Evolutionary conservation across 768 basidiomycete genomes (phyloP).

Genomic region (Rhodotorula kratochvilovae): DNA sequence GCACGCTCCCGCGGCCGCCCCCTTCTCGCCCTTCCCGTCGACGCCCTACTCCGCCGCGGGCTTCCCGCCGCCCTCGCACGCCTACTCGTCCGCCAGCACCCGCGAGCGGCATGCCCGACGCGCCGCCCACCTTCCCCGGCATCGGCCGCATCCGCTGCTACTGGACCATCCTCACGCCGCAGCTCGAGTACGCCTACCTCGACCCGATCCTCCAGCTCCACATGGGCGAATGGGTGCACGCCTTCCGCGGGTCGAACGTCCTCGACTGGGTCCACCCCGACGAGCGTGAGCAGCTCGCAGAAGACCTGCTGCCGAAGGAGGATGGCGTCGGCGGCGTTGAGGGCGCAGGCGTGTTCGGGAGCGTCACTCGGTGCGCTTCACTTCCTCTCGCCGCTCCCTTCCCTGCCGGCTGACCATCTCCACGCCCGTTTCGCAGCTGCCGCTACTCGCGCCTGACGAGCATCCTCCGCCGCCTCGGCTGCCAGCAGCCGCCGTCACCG

Average conservation of each 20-base stretch:
- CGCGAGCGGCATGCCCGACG: background rate
- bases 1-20: background rate
- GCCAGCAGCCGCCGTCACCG: slow-evolving; percentile 2
- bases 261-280: slow-evolving; percentile 44
- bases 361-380: slow-evolving; percentile 39
- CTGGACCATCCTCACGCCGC: slow-evolving; percentile 41
- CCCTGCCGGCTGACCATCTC: background rate
- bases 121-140: slow-evolving; percentile 8
- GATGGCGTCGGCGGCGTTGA: slow-evolving; percentile 31
- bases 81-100: background rate
- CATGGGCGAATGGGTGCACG: slow-evolving; percentile 20
- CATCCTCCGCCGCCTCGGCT: slow-evolving; percentile 30
- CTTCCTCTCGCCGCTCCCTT: too few species aligned
- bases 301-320: slow-evolving; percentile 30
- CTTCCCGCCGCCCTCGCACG: background rate
- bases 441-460: slow-evolving; percentile 36
- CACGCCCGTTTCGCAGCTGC: slow-evolving; percentile 8
- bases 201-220: slow-evolving; percentile 40
- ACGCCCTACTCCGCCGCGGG: background rate
- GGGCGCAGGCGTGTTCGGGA: slow-evolving; percentile 40
- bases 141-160: slow-evolving; percentile 41
- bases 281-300: slow-evolving; percentile 24
- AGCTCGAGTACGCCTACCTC: slow-evolving; percentile 40
- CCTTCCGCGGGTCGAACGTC: slow-evolving; percentile 33
- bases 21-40: background rate